Evolutionary conservation across 2,329 filamentous ascomycete species (phyloP).

Genomic region (Sporothrix brunneoviolacea): DNA sequence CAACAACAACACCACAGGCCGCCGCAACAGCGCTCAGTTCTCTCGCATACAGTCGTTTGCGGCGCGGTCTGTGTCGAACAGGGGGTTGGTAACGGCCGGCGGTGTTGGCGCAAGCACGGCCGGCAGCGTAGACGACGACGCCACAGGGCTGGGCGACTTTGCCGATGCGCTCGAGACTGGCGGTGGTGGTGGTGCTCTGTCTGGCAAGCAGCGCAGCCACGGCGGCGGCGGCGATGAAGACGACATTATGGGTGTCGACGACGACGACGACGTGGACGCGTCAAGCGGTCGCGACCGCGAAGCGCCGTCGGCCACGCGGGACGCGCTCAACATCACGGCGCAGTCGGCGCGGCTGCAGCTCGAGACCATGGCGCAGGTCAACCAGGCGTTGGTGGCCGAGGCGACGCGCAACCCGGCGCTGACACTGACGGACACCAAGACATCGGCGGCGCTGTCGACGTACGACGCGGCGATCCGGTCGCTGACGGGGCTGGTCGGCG

Average conservation of each 20-base stretch:
- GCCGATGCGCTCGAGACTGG: conserved; percentile 13
- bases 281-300: conserved; percentile 62
- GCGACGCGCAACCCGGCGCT: conserved; percentile 61
- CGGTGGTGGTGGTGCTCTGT: not conserved
- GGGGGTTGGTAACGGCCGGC: conserved; percentile 26
- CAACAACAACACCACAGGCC: not conserved
- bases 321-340: conserved; percentile 94
- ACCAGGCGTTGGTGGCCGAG: conserved; percentile 70
- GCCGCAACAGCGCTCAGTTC: conserved; percentile 40
- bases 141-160: conserved; percentile 21
- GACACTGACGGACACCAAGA: conserved; percentile 67
- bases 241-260: conserved; percentile 57
- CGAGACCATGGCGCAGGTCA: conserved; percentile 81
- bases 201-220: not conserved
- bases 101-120: conserved; percentile 37
- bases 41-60: conserved; percentile 34
- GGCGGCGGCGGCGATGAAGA: conserved; percentile 31
- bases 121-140: conserved; percentile 42
- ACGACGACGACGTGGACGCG: conserved; percentile 73
- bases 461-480: conserved; percentile 89
- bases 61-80: conserved; percentile 25
- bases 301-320: conserved; percentile 67
- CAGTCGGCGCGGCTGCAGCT: conserved; percentile 91
- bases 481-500: conserved; percentile 74
- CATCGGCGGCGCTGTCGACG: conserved; percentile 70